Base-by-base conservation (phyloP, 768 basidiomycete species). In the Suillus paluster region DNA sequence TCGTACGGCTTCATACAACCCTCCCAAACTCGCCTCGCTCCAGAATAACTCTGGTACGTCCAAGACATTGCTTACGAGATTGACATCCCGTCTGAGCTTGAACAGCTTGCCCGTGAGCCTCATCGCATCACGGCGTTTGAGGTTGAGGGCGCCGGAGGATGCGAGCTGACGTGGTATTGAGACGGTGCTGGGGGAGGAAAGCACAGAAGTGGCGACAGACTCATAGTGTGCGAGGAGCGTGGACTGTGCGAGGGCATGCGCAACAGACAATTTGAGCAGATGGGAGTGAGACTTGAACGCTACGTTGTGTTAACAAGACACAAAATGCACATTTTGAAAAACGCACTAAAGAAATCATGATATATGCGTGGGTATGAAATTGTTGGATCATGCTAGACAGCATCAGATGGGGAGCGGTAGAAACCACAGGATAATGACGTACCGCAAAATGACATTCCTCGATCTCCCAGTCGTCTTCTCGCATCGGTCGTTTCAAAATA, bases 41-140 rank as follows among this genome's bases (percentile, higher is more conserved):
- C 95, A 97, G 75, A 98, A 98, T 50, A 98, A 77, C 70, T 95
- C 94, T 1, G 95, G 95, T 6, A 94, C 90, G 70, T 98, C 96
- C 2, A 98, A 83, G 34, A 98, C 94, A 69, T 96, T 97, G 25
- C 91, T 92, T 11, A 95, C 93, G 1, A 98, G 79, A 68, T 96
- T 97, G 30, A 97, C 89, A 65, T 97, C 94, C 53, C 93, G 84
- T 5, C 95, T 84, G 10, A 97, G 80, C 70, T 90, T 94, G 83
- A 97, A 96, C 44, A 97, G 74, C 34, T 85, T 80, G 1, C 94
- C 94, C 0, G 94, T 97, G 41, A 97, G 81, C 67, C 90, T 91
- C 63, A 97, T 82, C 1, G 96, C 96, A 36, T 96, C 92, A 44
- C 83, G 85, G 21, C 96, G 86, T 38, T 85, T 86, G 23, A 98